Base-by-base conservation (phyloP, 305 asterid species). In the Fraxinus ornus region DNA sequence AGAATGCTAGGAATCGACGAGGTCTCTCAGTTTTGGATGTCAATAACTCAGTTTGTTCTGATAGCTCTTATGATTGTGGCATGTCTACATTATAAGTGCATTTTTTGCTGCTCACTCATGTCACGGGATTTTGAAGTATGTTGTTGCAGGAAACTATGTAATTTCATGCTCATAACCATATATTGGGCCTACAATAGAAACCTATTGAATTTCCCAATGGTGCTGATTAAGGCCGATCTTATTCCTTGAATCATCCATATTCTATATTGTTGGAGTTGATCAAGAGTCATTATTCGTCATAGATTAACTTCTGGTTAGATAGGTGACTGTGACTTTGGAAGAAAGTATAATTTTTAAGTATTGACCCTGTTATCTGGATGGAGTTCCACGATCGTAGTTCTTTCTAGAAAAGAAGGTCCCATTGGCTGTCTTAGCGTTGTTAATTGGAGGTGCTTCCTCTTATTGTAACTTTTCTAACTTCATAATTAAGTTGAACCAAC, bases 391-490 rank as follows among this genome's bases (percentile, higher is more conserved):
- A 79, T 90, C 78, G 90, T 95, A 78, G 76, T 95, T 82, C 85
- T 95, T 64, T 92, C 98, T 9, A 97, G 98, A 80, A 94, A 92
- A 87, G 98, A 95, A 87, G 97, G 98, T n/a, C 89, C 99, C 75
- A 36, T 85, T 94, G 89, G 88, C 85, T 86, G 87, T 87, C 84
- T 81, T 93, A 84, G 97, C 90, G 79, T 86, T 89, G 64, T 52
- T 90, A 52, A 87, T 87, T 77, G 35, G 35, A 32, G 5, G 35
- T 3, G 35, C 35, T 32, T 32, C 35, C 35, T 32, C 35, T 32
- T 32, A 32, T 32, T 32, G 35, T 32, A 32, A 32, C 81, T 73
- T 49, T 77, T 13, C 36, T 47, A 24, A 26, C 28, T 49, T 33
- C 21, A n/a, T 77, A 36, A 76, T 55, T 47, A 24, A 26, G 6